These are phyloP conservation scores for Murraya paniculata DNA, from an alignment of 345 rosid species.

Conservation along the genomic window DNA sequence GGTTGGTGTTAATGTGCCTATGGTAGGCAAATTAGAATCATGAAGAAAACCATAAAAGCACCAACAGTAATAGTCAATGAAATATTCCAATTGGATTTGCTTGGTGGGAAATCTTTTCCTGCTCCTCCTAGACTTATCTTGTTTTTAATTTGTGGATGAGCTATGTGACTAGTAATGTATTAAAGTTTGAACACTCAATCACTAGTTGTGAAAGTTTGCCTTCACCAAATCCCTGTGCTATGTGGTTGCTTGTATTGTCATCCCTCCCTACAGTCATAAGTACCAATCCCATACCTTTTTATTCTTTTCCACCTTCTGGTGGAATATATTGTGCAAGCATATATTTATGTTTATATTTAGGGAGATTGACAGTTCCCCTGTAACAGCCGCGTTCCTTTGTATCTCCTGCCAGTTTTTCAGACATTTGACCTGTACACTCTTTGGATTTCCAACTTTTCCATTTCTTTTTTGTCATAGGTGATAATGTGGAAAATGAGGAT, in stretches of 20 bases:
- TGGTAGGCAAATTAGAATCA: neutral
- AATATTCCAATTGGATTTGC: neutral
- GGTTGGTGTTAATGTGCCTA: too few species aligned
- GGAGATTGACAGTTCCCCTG: neutral
- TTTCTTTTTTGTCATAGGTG: slow-evolving; percentile 32
- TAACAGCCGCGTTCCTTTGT: neutral
- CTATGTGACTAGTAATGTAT: neutral
- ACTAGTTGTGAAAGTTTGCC: neutral
- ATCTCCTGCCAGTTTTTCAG: neutral
- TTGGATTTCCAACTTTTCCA: slow-evolving; percentile 1
- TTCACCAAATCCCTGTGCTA: neutral
- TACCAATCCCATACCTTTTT: neutral
- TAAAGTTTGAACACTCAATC: too few species aligned
- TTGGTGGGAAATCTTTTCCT: neutral
- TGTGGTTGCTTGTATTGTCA: neutral
- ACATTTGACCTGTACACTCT: neutral
- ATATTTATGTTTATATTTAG: neutral
- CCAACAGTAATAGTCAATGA: neutral
- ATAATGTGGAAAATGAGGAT: slow-evolving; percentile 36
- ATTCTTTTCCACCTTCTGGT: neutral
- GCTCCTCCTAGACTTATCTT: neutral
- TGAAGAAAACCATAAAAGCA: neutral
- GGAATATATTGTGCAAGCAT: neutral
- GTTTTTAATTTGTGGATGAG: neutral
- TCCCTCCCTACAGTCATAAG: neutral